Base-by-base conservation (phyloP, 345 rosid species). In the Arabis hirsuta region DNA sequence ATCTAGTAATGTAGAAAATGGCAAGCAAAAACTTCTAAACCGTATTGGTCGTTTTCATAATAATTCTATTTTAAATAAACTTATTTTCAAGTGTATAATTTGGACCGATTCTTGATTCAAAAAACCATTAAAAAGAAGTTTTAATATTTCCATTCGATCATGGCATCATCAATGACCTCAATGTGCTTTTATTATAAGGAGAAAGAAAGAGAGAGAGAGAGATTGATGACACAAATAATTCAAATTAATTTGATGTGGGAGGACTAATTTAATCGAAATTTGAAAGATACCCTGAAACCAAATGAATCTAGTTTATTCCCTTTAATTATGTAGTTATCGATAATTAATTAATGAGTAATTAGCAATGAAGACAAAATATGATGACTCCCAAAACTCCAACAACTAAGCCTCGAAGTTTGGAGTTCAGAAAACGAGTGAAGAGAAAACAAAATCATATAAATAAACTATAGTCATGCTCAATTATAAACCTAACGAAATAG, bases 321-420 rank as follows among this genome's bases (percentile, higher is more conserved):
- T 55, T 26, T 22, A 39, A 6, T 39, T 39, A 39, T 47, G 10
- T 19, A 71, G 20, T 38, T 45, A 47, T 50, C 42, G 62, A n/a
- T 50, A 11, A 64, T 70, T 64, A 69, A 62, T 13, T 67, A 73
- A 67, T 52, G 4, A 16, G 24, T 36, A 34, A 45, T 46, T 54
- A 45, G 53, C 39, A 68, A 38, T n/a, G 62, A 52, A 62, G 47
- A 68, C 61, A 67, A 76, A 7, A 48, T 65, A 31, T 8, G 60
- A 71, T 75, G 73, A 76, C 79, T 62, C 75, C 65, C 6, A 36
- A 70, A 76, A 55, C 61, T 62, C 80, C 71, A 76, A 69, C 75
- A 76, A 70, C 50, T 71, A 76, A 64, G 62, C 80, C 80, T 76
- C 43, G 62, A 70, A 76, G 67, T 71, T 76, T 71, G 80, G 72